Evolutionary conservation across 352 stramenopile species (phyloP).

Genomic region (Phytophthora hybrid): DNA sequence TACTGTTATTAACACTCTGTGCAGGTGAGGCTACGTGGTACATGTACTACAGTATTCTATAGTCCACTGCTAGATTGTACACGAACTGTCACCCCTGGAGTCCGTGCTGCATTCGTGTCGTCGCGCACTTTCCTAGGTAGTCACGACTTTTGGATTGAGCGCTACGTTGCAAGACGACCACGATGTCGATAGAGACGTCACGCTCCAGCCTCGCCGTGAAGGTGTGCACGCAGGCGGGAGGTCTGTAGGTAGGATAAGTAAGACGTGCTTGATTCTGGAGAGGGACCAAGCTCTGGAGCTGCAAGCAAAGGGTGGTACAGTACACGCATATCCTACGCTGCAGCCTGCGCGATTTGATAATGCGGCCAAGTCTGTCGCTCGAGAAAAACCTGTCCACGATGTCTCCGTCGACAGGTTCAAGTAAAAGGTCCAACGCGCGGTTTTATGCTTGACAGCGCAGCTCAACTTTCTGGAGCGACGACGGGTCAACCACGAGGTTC

Average conservation of each 20-base stretch:
- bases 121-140: background rate
- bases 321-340: background rate
- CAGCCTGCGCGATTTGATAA: slow-evolving; percentile 10
- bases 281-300: background rate
- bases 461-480: slow-evolving; percentile 22
- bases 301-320: background rate
- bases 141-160: background rate
- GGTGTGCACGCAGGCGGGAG: background rate
- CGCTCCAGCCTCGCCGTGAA: background rate
- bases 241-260: background rate
- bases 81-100: no score
- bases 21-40: no score
- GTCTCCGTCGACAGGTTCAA: slow-evolving; percentile 16
- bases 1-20: no score
- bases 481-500: slow-evolving; percentile 25
- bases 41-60: no score
- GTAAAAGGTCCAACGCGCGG: slow-evolving; percentile 11
- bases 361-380: background rate
- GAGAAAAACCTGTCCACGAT: slow-evolving; percentile 22
- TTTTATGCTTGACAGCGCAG: slow-evolving; percentile 8
- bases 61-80: no score
- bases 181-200: slow-evolving; percentile 3
- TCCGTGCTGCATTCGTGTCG: background rate
- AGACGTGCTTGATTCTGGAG: background rate
- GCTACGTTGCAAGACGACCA: slow-evolving; percentile 1